phyloP scores from a whole-genome alignment of 2,329 filamentous ascomycete species.

The Xylariaceae sp. region DNA sequence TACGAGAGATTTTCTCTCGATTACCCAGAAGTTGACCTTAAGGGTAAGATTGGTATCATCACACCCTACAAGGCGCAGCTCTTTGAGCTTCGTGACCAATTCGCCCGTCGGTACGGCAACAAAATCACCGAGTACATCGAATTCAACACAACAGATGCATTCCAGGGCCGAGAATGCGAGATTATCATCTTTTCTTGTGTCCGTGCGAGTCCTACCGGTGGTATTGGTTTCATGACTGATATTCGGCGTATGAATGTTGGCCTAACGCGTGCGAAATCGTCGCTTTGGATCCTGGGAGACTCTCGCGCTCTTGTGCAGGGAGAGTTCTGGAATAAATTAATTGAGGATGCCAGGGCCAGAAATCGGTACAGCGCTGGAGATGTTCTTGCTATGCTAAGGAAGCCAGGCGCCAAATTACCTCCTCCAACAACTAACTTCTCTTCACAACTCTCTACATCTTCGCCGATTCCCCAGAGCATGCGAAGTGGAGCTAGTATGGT shows the following conservation, averaged over 20 bases:
- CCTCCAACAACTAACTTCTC: constrained; percentile 28
- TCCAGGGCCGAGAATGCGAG: constrained; percentile 95
- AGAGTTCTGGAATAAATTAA: constrained; percentile 87
- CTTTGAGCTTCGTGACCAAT: constrained; percentile 76
- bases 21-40: constrained; percentile 71
- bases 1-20: constrained; percentile 81
- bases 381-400: constrained; percentile 56
- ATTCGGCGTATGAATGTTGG: constrained; percentile 99
- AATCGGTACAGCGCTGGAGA: constrained; percentile 77
- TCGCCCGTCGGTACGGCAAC: constrained; percentile 74
- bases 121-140: constrained; percentile 80
- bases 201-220: constrained; percentile 86
- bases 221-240: constrained; percentile 97
- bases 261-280: constrained; percentile 93
- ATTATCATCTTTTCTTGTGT: constrained; percentile 99
- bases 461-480: constrained; percentile 1
- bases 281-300: constrained; percentile 94
- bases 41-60: constrained; percentile 91
- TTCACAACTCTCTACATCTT: constrained; percentile 8
- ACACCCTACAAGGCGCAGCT: constrained; percentile 97
- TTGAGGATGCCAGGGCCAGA: constrained; percentile 78
- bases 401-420: constrained; percentile 46
- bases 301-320: constrained; percentile 85
- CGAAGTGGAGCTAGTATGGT: background rate
- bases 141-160: constrained; percentile 98